phyloP scores from a whole-genome alignment of 257 asterid species.

The Nyctanthes arbortristis region DNA sequence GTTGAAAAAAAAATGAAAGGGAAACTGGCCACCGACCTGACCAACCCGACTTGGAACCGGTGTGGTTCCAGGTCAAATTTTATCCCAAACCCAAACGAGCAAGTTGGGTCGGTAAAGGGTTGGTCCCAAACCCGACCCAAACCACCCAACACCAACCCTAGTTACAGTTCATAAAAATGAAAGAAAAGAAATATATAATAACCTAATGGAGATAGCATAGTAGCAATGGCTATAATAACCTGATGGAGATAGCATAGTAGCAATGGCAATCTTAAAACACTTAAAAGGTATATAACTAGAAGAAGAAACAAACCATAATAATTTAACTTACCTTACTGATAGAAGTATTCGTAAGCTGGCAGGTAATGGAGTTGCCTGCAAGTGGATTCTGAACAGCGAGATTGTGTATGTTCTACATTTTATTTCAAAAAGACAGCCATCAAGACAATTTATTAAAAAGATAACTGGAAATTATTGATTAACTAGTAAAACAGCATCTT shows the following conservation, averaged over 20 bases:
- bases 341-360: slow-evolving; percentile 65
- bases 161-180: slow-evolving; percentile 6
- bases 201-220: slow-evolving; percentile 11
- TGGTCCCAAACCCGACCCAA: too few relatives aligned
- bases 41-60: too few relatives aligned
- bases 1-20: too few relatives aligned
- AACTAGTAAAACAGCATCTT: slow-evolving; percentile 6
- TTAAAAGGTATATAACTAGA: slow-evolving; percentile 10
- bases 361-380: slow-evolving; percentile 37
- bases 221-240: background rate
- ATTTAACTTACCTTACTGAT: slow-evolving; percentile 60
- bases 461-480: slow-evolving; percentile 18
- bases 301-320: slow-evolving; percentile 2
- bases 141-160: background rate
- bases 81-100: too few relatives aligned
- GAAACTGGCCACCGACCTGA: too few relatives aligned
- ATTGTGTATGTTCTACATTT: slow-evolving; percentile 66
- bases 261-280: too few relatives aligned
- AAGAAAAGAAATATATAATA: background rate
- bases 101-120: too few relatives aligned
- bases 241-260: too few relatives aligned
- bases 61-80: too few relatives aligned
- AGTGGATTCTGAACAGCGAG: slow-evolving; percentile 43
- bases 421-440: slow-evolving; percentile 29
- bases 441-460: slow-evolving; percentile 16